phyloP scores from a whole-genome alignment of 1,139 yeast genomes.

The Blastobotrys raffinosifermentans region DNA sequence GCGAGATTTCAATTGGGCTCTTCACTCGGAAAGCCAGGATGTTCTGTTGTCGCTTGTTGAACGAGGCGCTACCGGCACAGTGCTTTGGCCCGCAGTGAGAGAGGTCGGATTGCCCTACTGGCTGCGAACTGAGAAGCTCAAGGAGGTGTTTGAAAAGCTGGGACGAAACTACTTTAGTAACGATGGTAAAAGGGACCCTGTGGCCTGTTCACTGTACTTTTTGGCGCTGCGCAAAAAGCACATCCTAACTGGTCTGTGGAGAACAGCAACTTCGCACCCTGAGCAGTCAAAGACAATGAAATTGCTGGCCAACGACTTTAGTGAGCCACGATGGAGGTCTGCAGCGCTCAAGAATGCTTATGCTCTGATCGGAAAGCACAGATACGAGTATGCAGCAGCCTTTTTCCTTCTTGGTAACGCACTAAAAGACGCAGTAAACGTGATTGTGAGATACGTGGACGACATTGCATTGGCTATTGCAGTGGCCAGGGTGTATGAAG shows the following conservation, averaged over 20 bases:
- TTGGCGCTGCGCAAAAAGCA: conserved; percentile 74
- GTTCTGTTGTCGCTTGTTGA: conserved; percentile 53
- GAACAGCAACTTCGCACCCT: conserved; percentile 62
- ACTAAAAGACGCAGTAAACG: conserved; percentile 69
- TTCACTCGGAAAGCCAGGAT: conserved; percentile 76
- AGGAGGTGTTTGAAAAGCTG: conserved; percentile 53
- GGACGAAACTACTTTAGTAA: conserved; percentile 46
- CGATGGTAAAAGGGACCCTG: conserved; percentile 57
- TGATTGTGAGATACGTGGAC: conserved; percentile 56
- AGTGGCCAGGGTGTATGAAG: conserved; percentile 67
- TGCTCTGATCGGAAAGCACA: conserved; percentile 81
- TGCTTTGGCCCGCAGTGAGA: conserved; percentile 56
- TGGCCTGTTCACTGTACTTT: conserved; percentile 65
- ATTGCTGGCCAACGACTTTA: conserved; percentile 72
- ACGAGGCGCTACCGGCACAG: conserved; percentile 33
- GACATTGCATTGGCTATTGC: conserved; percentile 74
- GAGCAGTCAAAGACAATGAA: conserved; percentile 79
- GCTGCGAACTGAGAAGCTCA: conserved; percentile 52
- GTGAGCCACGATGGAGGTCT: conserved; percentile 66
- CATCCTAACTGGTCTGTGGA: conserved; percentile 77
- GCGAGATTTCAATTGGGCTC: conserved; percentile 85
- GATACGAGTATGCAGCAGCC: conserved; percentile 82
- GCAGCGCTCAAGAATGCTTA: conserved; percentile 93
- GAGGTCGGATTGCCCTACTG: conserved; percentile 69
- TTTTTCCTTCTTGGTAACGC: conserved; percentile 81